Evolutionary conservation across 495 filamentous ascomycete species (phyloP), one percentile per base, ranked within the genome.

Genomic region (Glarea lozoyensis): DNA sequence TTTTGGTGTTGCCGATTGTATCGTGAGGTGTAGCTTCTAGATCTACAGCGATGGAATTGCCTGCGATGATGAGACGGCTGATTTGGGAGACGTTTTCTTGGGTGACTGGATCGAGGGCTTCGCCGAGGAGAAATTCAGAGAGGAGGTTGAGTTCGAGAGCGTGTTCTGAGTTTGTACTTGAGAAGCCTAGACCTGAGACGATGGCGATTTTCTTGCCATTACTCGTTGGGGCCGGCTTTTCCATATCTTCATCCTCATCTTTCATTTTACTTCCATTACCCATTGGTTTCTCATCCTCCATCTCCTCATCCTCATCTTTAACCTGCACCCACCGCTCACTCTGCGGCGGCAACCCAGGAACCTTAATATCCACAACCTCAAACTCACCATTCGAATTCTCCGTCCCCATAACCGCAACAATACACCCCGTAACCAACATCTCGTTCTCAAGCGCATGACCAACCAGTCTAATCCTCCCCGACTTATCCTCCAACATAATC

Each of bases 401-500:
- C 0, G 88, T 94, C 25, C 93, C 93, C 64, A 99, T 72, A 0
- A 84, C 88, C 10, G 88, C 88, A 29, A 96, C 72, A 43, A 97
- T 84, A 46, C 83, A 89, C 5, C 93, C 93, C 0, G 93, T 99
- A 12, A 93, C 88, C 5, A 96, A 67, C 45, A 85, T 70, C 7
- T 78, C 69, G 10, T 70, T 64, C 41, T 71, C 60, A 25, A 97
- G 61, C 10, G 73, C 56, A 23, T 69, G 63, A 0, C 93, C 93
- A 4, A 80, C 78, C 4, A 99, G 67, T 7, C 84, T 73, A 44
- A 99, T 63, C n/a, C 93, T 81, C 17, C 93, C 93, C 5, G 87
- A 94, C 57, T 97, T 90, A 57, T 99, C 93, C 59, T 99, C 93
- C 25, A 99, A 67, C 79, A 88, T 94, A 37, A 82, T 76, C 27